Percentiles rank a stretch among this genome's conserved stretches.
Conservation (phyloP, 2,329 filamentous ascomycete species). For the Dryadomyces sulphureus region DNA sequence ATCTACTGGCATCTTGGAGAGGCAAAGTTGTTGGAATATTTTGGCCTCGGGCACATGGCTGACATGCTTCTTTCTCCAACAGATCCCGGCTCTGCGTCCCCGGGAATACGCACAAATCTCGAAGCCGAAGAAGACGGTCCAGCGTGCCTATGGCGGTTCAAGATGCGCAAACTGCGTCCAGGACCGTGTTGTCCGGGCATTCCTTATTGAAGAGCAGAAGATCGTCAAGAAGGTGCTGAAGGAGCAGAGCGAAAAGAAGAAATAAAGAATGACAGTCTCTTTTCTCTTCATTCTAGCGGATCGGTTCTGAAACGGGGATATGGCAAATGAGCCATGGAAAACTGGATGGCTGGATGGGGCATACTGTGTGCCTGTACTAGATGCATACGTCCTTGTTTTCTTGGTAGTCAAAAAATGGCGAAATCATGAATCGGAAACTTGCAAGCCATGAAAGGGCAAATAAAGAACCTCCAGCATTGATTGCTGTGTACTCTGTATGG, state of each 20-base stretch:
- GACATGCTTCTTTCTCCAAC: background rate
- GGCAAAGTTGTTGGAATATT: background rate
- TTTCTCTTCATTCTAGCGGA: background rate
- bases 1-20: background rate
- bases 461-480: too few relatives aligned
- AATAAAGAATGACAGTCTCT: slow-evolving; percentile 5
- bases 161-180: slow-evolving; percentile 98
- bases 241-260: slow-evolving; percentile 49
- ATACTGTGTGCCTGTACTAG: background rate
- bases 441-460: background rate
- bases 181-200: slow-evolving; percentile 93
- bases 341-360: background rate
- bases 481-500: background rate
- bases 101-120: slow-evolving; percentile 96
- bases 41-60: background rate
- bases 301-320: background rate
- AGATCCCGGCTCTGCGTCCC: slow-evolving; percentile 82
- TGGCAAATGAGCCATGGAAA: background rate
- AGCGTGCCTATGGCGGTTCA: slow-evolving; percentile 95
- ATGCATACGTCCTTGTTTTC: slow-evolving; percentile 1
- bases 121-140: slow-evolving; percentile 98
- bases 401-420: slow-evolving; percentile 4
- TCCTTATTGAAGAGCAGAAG: slow-evolving; percentile 99
- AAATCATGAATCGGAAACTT: background rate
- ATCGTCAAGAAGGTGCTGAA: slow-evolving; percentile 99